phyloP scores from a whole-genome alignment of 257 asterid species.

The Gynochthodes officinalis region DNA sequence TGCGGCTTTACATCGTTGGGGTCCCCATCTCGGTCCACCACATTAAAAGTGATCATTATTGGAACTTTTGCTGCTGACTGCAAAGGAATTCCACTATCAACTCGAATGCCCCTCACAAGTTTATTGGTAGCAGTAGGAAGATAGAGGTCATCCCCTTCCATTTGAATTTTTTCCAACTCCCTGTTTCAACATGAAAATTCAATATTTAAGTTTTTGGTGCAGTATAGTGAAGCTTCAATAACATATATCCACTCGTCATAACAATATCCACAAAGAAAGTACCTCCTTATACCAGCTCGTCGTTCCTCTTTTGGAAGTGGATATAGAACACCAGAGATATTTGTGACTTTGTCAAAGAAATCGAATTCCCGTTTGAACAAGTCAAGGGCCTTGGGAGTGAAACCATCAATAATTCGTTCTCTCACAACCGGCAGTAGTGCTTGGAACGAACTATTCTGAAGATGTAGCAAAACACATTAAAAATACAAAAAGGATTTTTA shows the following conservation, averaged over 20 bases:
- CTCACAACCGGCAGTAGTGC: slow-evolving; percentile 79
- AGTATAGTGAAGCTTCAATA: neutral
- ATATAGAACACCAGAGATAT: slow-evolving; percentile 93
- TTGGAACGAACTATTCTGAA: slow-evolving; percentile 70
- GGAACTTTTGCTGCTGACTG: slow-evolving; percentile 99
- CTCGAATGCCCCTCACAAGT: slow-evolving; percentile 85
- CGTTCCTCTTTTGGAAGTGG: slow-evolving; percentile 95
- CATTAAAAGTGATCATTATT: slow-evolving; percentile 95
- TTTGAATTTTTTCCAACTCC: slow-evolving; percentile 89
- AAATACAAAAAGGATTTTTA: neutral
- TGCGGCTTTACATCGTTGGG: slow-evolving; percentile 77
- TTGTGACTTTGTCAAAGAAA: slow-evolving; percentile 97
- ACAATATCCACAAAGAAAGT: slow-evolving; percentile 4
- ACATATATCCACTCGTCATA: neutral
- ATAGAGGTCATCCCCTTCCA: slow-evolving; percentile 89
- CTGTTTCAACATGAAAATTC: slow-evolving; percentile 35
- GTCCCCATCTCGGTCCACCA: slow-evolving; percentile 84
- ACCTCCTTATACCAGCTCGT: slow-evolving; percentile 96
- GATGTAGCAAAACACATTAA: slow-evolving; percentile 17
- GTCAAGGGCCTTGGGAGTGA: slow-evolving; percentile 68
- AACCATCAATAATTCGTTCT: slow-evolving; percentile 79
- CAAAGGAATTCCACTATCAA: slow-evolving; percentile 94
- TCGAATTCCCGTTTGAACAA: slow-evolving; percentile 83
- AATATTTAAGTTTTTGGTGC: neutral
- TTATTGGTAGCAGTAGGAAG: slow-evolving; percentile 92